These are phyloP conservation scores for Skeletonema marinoi DNA, from an alignment of 108 stramenopile species.

Conservation along the genomic window DNA sequence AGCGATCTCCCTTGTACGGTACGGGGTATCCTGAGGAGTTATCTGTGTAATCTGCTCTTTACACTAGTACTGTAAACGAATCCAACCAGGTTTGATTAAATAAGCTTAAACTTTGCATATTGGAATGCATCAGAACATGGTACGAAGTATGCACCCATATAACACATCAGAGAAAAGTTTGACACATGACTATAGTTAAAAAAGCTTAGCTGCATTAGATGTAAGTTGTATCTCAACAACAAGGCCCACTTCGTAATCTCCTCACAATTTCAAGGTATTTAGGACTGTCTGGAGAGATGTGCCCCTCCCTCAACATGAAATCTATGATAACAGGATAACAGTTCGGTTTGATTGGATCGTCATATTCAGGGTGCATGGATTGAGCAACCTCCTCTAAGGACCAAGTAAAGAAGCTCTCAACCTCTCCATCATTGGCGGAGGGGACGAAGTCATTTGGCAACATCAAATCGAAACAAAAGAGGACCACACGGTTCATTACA, in stretches of 20 bases:
- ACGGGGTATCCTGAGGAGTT: too few species aligned
- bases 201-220: too few species aligned
- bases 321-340: constrained; percentile 88
- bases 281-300: constrained; percentile 65
- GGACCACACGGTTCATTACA: constrained; percentile 66
- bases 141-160: too few species aligned
- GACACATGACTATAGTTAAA: too few species aligned
- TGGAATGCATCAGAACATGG: too few species aligned
- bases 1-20: too few species aligned
- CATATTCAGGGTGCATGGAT: constrained; percentile 56
- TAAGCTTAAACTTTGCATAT: too few species aligned
- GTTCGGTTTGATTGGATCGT: constrained; percentile 91
- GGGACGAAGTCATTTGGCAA: constrained; percentile 79
- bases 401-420: constrained; percentile 85
- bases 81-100: too few species aligned
- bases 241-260: constrained; percentile 65
- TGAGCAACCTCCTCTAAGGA: constrained; percentile 59
- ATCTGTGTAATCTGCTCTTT: too few species aligned
- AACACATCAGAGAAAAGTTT: too few species aligned
- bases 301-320: constrained; percentile 65
- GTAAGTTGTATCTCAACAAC: neutral
- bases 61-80: too few species aligned
- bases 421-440: constrained; percentile 86
- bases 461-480: constrained; percentile 86
- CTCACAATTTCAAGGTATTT: constrained; percentile 81